Conservation (phyloP, 2,329 filamentous ascomycete species). For the Exutisphaerella laricina region DNA sequence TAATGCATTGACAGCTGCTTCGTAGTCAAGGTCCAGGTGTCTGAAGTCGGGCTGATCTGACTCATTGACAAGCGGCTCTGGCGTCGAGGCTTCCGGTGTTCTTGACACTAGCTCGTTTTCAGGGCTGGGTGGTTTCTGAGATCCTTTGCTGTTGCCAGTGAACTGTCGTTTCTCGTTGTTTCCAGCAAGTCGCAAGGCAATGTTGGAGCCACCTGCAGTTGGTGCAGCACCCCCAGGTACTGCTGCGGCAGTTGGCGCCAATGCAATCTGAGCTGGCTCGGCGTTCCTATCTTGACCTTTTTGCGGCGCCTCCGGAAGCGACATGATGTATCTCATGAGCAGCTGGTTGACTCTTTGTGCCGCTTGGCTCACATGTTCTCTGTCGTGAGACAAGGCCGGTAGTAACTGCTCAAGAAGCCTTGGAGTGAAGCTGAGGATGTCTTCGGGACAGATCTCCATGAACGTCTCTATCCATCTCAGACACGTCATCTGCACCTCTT, state of each 20-base stretch:
- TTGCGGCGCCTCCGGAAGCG: conserved; percentile 61
- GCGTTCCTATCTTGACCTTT: conserved; percentile 28
- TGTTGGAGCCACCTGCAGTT: not conserved
- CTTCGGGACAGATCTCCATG: conserved; percentile 93
- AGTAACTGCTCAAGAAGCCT: conserved; percentile 86
- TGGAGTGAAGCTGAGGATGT: conserved; percentile 91
- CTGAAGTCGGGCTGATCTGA: conserved; percentile 11
- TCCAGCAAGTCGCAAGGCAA: conserved; percentile 4
- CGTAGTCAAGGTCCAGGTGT: conserved; percentile 75
- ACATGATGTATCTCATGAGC: conserved; percentile 90
- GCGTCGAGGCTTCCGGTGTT: conserved; percentile 27
- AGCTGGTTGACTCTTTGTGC: conserved; percentile 85
- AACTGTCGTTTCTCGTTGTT: conserved; percentile 21
- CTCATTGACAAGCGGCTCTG: conserved; percentile 23
- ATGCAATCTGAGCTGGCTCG: conserved; percentile 7
- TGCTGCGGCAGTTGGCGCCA: not conserved
- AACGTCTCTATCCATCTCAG: conserved; percentile 94
- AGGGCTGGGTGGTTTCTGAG: conserved; percentile 23
- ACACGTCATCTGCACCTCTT: conserved; percentile 85
- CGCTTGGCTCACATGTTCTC: conserved; percentile 81
- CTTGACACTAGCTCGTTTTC: conserved; percentile 20
- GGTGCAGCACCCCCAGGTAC: conserved; percentile 3
- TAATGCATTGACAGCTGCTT: conserved; percentile 85
- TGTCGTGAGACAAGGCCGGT: conserved; percentile 86
- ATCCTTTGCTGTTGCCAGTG: conserved; percentile 7